Percentiles rank a stretch among this genome's conserved stretches.
phyloP scores from a whole-genome alignment of 192 early-diverging fungal genomes.

The Phlyctochytrium bullatum region DNA sequence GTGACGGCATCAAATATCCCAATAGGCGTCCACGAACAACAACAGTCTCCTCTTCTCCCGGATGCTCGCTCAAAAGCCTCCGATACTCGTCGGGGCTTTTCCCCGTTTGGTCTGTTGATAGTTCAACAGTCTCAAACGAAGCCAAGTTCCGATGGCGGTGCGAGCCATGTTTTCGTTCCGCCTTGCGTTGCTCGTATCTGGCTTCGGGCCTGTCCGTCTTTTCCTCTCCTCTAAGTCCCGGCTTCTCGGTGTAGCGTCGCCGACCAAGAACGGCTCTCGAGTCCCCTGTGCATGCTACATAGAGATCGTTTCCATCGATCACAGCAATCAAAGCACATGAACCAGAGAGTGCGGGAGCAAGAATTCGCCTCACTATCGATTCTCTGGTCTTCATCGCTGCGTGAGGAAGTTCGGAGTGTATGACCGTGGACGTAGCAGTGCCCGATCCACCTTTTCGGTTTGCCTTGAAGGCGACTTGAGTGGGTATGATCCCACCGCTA shows the following conservation, averaged over 20 bases:
- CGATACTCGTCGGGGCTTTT: slow-evolving; percentile 38
- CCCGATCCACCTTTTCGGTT: too few relatives aligned
- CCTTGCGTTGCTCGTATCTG: too few relatives aligned
- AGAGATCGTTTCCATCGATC: slow-evolving; percentile 46
- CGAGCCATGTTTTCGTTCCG: too few relatives aligned
- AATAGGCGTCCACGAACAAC: slow-evolving; percentile 37
- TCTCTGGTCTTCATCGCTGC: background rate
- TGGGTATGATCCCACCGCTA: slow-evolving; percentile 35
- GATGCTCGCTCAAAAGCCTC: slow-evolving; percentile 46
- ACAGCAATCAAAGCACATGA: slow-evolving; percentile 50
- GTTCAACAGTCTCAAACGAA: slow-evolving; percentile 30
- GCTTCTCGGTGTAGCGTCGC: slow-evolving; percentile 14
- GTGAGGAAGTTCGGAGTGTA: background rate
- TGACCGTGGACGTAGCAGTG: too few relatives aligned
- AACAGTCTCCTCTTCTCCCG: slow-evolving; percentile 37
- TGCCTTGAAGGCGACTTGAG: background rate
- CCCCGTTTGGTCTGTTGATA: slow-evolving; percentile 43
- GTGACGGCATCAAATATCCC: slow-evolving; percentile 46
- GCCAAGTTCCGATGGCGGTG: too few relatives aligned
- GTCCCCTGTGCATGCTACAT: slow-evolving; percentile 49
- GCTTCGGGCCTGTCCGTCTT: too few relatives aligned
- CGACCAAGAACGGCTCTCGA: slow-evolving; percentile 43
- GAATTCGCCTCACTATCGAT: background rate
- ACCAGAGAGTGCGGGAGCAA: slow-evolving; percentile 40
- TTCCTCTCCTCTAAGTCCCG: too few relatives aligned